Evolutionary conservation across 176 grass and related monocot genomes (phyloP).

Genomic region (Raddia distichophylla): DNA sequence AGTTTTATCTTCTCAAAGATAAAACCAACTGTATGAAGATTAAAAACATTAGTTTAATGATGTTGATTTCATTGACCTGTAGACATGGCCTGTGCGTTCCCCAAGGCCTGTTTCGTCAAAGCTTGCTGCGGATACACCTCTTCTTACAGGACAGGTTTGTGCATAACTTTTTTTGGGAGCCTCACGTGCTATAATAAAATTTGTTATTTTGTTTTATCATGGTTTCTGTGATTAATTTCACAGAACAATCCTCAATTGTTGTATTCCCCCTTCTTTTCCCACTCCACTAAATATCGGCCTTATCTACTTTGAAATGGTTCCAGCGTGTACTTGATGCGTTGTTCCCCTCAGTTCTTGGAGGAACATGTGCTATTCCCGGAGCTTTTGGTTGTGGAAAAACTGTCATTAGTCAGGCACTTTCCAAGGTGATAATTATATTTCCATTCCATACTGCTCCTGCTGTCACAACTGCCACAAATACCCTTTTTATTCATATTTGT

Average conservation of each 20-base stretch:
- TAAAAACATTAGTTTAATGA: constrained; percentile 28
- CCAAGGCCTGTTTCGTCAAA: constrained; percentile 83
- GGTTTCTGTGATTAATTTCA: constrained; percentile 3
- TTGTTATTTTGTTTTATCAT: not conserved
- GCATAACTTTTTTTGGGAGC: not conserved
- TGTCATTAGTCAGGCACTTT: constrained; percentile 97
- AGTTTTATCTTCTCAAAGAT: not conserved
- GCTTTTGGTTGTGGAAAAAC: constrained; percentile 98
- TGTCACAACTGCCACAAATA: not conserved
- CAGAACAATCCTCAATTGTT: constrained; percentile 3
- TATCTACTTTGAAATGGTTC: constrained; percentile 31
- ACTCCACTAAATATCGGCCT: constrained; percentile 18
- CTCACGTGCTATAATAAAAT: not conserved
- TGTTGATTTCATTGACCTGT: constrained; percentile 13
- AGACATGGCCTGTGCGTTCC: constrained; percentile 87
- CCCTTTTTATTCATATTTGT: constrained; percentile 18
- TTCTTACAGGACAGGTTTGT: constrained; percentile 84
- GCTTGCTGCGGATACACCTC: constrained; percentile 86
- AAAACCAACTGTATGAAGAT: not conserved
- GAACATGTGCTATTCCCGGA: constrained; percentile 94
- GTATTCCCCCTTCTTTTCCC: constrained; percentile 5
- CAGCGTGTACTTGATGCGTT: constrained; percentile 93
- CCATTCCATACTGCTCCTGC: not conserved
- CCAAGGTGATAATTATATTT: constrained; percentile 59
- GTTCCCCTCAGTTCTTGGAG: constrained; percentile 92